A percentile compares a stretch with the other conserved stretches of the same genome.
Evolutionary conservation across 2,329 filamentous ascomycete genomes (phyloP).

Genomic region (Claviceps capensis): DNA sequence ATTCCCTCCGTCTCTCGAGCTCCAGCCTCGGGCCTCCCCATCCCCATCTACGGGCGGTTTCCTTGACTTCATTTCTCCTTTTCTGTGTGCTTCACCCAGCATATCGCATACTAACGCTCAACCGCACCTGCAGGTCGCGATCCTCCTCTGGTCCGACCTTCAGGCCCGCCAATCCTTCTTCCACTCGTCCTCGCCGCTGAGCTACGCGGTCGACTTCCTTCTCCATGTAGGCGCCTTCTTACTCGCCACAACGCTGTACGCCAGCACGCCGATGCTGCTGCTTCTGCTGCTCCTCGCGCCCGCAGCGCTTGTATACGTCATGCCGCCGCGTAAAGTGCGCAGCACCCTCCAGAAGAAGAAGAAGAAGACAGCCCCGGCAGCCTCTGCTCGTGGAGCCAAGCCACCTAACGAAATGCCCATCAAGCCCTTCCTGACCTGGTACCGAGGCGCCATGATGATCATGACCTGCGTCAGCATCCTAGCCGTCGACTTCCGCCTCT

Average conservation of each 20-base stretch:
- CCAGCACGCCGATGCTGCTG: slow-evolving; percentile 58
- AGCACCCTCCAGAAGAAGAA: slow-evolving; percentile 5
- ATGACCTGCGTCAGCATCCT: slow-evolving; percentile 83
- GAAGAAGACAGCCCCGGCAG: neutral
- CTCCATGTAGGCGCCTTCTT: slow-evolving; percentile 75
- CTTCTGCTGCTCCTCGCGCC: slow-evolving; percentile 62
- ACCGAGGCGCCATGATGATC: slow-evolving; percentile 83
- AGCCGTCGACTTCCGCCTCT: slow-evolving; percentile 90
- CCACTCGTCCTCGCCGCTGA: slow-evolving; percentile 53
- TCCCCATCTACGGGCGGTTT: neutral
- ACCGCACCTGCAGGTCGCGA: slow-evolving; percentile 46
- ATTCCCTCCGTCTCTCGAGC: neutral
- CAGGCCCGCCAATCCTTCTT: slow-evolving; percentile 80
- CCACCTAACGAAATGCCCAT: slow-evolving; percentile 45
- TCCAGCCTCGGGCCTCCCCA: neutral
- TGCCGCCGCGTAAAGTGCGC: slow-evolving; percentile 31
- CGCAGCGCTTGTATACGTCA: slow-evolving; percentile 45
- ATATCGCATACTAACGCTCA: no score
- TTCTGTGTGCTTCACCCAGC: no score
- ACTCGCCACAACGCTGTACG: slow-evolving; percentile 76
- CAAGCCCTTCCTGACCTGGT: slow-evolving; percentile 86
- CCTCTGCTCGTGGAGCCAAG: neutral
- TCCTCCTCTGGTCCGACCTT: slow-evolving; percentile 77
- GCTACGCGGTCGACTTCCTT: slow-evolving; percentile 67
- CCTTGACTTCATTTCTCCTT: neutral